phyloP scores from a whole-genome alignment of 768 basidiomycete species.

The Pholiota conissans region DNA sequence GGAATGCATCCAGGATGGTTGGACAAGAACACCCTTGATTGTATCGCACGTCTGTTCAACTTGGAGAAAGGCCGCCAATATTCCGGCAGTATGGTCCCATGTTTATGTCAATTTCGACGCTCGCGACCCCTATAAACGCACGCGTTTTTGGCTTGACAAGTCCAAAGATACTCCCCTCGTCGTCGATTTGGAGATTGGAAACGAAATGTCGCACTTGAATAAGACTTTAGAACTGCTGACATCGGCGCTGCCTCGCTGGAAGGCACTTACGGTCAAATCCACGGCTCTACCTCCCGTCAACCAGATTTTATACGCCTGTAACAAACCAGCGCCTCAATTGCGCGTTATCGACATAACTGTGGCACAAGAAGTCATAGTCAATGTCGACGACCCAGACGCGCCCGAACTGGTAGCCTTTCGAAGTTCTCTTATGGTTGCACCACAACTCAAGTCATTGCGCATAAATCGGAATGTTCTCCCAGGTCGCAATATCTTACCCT shows the following conservation, averaged over 20 bases:
- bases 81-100: slow-evolving; percentile 59
- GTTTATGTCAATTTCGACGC: slow-evolving; percentile 51
- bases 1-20: slow-evolving; percentile 47
- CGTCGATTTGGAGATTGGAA: slow-evolving; percentile 41
- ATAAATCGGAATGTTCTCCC: slow-evolving; percentile 37
- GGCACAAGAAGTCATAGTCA: slow-evolving; percentile 28
- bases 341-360: slow-evolving; percentile 28
- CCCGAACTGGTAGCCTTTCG: slow-evolving; percentile 27
- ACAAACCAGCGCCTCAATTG: slow-evolving; percentile 34
- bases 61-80: slow-evolving; percentile 54
- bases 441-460: slow-evolving; percentile 31
- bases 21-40: slow-evolving; percentile 54
- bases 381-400: slow-evolving; percentile 11
- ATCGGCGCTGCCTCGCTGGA: slow-evolving; percentile 42
- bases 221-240: slow-evolving; percentile 42
- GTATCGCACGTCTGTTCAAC: slow-evolving; percentile 59
- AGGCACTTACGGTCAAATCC: slow-evolving; percentile 39
- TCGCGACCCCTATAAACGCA: slow-evolving; percentile 39
- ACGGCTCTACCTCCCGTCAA: slow-evolving; percentile 36
- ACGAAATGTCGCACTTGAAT: slow-evolving; percentile 27
- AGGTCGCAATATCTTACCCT: slow-evolving; percentile 28
- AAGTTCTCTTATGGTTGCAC: slow-evolving; percentile 31
- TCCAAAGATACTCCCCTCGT: slow-evolving; percentile 42
- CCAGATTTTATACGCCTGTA: slow-evolving; percentile 37
- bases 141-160: slow-evolving; percentile 51